Percentiles rank a stretch among this genome's conserved stretches.
Conservation (phyloP, 2,329 filamentous ascomycete genomes). For the Botrytis hyacinthi region DNA sequence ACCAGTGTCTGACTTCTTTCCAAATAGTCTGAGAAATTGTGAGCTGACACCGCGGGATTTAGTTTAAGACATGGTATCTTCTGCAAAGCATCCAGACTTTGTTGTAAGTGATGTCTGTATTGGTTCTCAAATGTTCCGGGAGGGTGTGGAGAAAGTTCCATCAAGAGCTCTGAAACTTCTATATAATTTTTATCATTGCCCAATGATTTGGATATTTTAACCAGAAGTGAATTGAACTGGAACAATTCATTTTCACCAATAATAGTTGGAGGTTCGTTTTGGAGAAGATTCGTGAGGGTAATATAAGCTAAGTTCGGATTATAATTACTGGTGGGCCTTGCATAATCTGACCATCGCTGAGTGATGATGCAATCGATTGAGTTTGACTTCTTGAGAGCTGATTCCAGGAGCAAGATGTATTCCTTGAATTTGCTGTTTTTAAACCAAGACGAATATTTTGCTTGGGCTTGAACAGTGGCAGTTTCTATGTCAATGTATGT, state of each 20-base stretch:
- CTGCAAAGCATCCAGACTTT: constrained; percentile 24
- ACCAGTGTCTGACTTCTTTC: not conserved
- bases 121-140: constrained; percentile 21
- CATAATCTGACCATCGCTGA: not conserved
- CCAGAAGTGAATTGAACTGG: not conserved
- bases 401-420: not conserved
- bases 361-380: not conserved
- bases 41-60: not conserved
- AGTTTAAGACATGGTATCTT: not conserved
- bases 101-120: constrained; percentile 24
- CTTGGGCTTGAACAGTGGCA: not conserved
- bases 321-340: not conserved
- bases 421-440: constrained; percentile 21
- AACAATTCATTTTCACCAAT: not conserved
- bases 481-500: constrained; percentile 15
- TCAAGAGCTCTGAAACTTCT: constrained; percentile 22
- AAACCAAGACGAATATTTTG: constrained; percentile 21
- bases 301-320: constrained; percentile 8
- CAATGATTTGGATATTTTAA: no score
- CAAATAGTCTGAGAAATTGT: not conserved
- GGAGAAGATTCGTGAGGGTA: constrained; percentile 12
- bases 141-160: constrained; percentile 19
- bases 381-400: not conserved
- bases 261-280: constrained; percentile 10
- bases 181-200: not conserved